Evolutionary conservation across 2,329 filamentous ascomycete species (phyloP).

Genomic region (Ophiostoma novo-ulmi): DNA sequence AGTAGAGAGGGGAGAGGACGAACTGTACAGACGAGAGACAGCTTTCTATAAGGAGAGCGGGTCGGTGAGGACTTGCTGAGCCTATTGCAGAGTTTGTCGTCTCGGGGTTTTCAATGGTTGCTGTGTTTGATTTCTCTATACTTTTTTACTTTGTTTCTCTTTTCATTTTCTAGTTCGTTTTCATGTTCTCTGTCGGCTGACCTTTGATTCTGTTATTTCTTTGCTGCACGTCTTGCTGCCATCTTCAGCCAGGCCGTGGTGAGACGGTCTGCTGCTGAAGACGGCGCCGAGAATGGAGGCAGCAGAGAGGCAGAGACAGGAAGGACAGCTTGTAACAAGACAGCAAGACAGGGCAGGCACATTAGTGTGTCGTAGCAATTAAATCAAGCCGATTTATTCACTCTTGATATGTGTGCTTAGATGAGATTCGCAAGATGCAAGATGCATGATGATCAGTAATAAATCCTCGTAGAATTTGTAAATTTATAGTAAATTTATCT

Average conservation of each 20-base stretch:
- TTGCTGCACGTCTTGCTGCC: not conserved
- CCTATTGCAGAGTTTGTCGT: not conserved
- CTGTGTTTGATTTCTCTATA: not conserved
- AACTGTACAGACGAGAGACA: not conserved
- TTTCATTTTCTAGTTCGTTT: not conserved
- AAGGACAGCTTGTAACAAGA: not conserved
- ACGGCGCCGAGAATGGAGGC: not conserved
- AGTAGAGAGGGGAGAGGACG: not conserved
- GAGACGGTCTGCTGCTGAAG: conserved; percentile 21
- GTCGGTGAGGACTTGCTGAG: conserved; percentile 24
- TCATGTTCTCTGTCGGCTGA: not conserved
- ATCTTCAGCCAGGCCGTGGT: conserved; percentile 19
- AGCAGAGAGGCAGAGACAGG: not conserved
- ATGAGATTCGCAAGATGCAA: no score
- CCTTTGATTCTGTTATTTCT: not conserved
- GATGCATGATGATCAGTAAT: no score
- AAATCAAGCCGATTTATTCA: not conserved
- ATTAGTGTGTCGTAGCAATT: not conserved
- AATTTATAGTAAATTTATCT: no score
- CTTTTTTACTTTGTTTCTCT: not conserved
- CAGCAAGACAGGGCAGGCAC: not conserved
- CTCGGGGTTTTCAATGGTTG: not conserved
- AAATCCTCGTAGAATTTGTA: no score
- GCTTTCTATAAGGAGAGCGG: conserved; percentile 16
- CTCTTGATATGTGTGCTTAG: not conserved